phyloP scores from a whole-genome alignment of 768 basidiomycete species.

The Suillus bovinus region DNA sequence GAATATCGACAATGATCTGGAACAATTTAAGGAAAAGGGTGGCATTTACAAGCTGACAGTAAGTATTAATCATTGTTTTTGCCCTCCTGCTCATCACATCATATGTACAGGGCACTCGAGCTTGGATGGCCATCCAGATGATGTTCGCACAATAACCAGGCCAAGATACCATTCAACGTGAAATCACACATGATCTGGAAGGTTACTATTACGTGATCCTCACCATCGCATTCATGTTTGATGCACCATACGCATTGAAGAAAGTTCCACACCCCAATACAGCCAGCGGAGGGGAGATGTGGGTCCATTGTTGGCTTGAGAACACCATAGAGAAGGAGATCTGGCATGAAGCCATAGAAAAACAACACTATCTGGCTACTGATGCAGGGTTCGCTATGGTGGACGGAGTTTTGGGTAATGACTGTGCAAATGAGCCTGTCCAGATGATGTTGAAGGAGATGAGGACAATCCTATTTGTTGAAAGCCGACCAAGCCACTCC shows the following conservation, averaged over 20 bases:
- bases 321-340: neutral
- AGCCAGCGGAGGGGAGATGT: neutral
- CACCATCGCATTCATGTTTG: no score
- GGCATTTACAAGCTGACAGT: no score
- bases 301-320: neutral
- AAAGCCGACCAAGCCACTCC: neutral
- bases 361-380: slow-evolving; percentile 1
- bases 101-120: no score
- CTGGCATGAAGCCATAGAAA: neutral
- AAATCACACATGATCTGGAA: no score
- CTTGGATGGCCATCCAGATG: neutral
- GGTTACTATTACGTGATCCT: no score
- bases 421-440: neutral
- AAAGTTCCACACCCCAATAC: neutral
- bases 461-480: neutral
- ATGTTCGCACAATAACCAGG: neutral
- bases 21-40: no score
- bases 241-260: no score
- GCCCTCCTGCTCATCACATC: no score
- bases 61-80: no score
- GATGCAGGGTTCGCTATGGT: neutral
- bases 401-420: neutral
- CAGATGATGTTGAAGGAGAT: neutral
- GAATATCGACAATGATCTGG: no score
- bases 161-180: neutral